Conservation (phyloP, 352 stramenopile genomes). For the Pilasporangium apinafurcum region DNA sequence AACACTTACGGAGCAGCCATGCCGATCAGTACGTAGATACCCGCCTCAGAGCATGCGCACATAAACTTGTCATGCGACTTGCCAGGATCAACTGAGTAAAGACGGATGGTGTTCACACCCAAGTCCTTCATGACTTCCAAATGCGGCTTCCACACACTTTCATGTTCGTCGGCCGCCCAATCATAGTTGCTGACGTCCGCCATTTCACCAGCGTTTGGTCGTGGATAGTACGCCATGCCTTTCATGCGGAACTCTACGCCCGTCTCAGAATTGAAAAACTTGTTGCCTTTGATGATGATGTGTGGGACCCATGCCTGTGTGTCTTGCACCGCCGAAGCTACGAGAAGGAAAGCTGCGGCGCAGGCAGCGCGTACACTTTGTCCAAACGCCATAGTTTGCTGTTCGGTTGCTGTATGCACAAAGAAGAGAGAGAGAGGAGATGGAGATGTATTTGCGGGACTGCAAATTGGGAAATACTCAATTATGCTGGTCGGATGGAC, state of each 20-base stretch:
- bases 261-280: constrained; percentile 49
- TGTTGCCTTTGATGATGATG: constrained; percentile 54
- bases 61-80: constrained; percentile 67
- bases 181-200: constrained; percentile 37
- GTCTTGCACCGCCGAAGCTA: neutral
- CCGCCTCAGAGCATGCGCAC: constrained; percentile 36
- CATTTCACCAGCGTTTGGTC: constrained; percentile 37
- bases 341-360: constrained; percentile 1
- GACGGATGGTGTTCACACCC: constrained; percentile 55
- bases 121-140: constrained; percentile 45
- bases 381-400: constrained; percentile 6
- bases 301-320: neutral
- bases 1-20: constrained; percentile 21
- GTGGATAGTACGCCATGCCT: constrained; percentile 58
- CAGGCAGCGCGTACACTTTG: constrained; percentile 1
- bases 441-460: too few species aligned
- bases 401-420: too few species aligned
- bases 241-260: constrained; percentile 48
- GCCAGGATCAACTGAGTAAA: constrained; percentile 56
- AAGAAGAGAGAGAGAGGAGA: too few species aligned
- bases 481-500: too few species aligned
- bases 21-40: constrained; percentile 41
- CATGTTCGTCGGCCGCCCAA: constrained; percentile 42
- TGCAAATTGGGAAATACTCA: too few species aligned
- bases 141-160: constrained; percentile 37